A percentile compares a stretch with the other conserved stretches of the same genome.
phyloP scores from a whole-genome alignment of 352 stramenopile genomes.

The Phytophthora ohioensis region DNA sequence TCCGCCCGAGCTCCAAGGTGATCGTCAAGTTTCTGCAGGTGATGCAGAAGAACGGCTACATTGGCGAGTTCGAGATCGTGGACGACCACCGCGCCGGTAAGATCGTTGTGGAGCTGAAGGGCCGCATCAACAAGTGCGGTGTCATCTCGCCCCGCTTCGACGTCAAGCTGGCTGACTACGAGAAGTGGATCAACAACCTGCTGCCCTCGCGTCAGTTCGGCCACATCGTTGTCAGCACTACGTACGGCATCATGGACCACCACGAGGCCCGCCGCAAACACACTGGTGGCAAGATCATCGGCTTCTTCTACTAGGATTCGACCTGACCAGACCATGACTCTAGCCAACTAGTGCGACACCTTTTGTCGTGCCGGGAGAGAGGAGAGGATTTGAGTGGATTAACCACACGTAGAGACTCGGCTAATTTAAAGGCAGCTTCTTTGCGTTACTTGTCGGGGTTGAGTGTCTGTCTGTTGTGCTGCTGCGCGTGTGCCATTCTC shows the following conservation, averaged over 20 bases:
- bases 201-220: slow-evolving; percentile 99
- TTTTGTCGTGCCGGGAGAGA: slow-evolving; percentile 26
- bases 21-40: slow-evolving; percentile 99
- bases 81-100: slow-evolving; percentile 99
- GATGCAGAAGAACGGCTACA: slow-evolving; percentile 99
- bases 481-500: background rate
- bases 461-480: background rate
- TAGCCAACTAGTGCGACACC: slow-evolving; percentile 29
- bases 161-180: slow-evolving; percentile 96
- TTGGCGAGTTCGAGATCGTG: slow-evolving; percentile 99
- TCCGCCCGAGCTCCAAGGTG: slow-evolving; percentile 99
- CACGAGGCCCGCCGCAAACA: slow-evolving; percentile 98
- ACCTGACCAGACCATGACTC: slow-evolving; percentile 19
- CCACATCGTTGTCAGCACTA: slow-evolving; percentile 95
- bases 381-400: slow-evolving; percentile 46
- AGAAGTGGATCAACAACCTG: slow-evolving; percentile 99
- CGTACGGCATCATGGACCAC: slow-evolving; percentile 94
- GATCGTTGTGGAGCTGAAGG: slow-evolving; percentile 98
- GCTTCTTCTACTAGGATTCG: slow-evolving; percentile 99
- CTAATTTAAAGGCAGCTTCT: slow-evolving; percentile 40
- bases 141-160: slow-evolving; percentile 99
- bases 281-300: slow-evolving; percentile 99
- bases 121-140: slow-evolving; percentile 99
- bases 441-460: slow-evolving; percentile 19
- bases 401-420: slow-evolving; percentile 29